Evolutionary conservation across 1,284 basidiomycete genomes (phyloP), one percentile per base, ranked within the genome.

Genomic region (Apiotrichum veenhuisii): DNA sequence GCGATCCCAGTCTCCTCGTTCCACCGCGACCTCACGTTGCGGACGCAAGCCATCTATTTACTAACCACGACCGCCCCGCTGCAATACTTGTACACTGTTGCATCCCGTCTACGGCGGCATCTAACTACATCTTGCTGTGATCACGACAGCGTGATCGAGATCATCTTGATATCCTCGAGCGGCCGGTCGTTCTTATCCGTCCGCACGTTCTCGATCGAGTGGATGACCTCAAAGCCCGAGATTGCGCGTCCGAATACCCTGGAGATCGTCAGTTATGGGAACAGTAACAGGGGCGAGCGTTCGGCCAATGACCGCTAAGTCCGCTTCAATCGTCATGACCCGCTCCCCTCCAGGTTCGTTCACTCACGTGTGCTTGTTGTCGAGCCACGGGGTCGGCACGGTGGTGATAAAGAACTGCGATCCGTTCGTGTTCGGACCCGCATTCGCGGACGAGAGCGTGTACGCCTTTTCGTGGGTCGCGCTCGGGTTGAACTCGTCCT

Each of bases 371-470:
- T 83, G 82, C 70, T 83, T 83, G 58, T 79, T 75, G 61, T 83
- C 81, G 52, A 98, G 80, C 92, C 93, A 97, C 9, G 93, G 91
- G 7, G 91, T 91, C 14, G 94, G 88, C 2, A 88, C 93, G 2
- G 93, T 97, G 2, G 96, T 99, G 73, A 98, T 94, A 79, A 98
- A 98, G 81, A 98, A 98, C 75, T 99, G 95, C 4, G 67, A 76
- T 11, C 79, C 96, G 72, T 98, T 99, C 40, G 96, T 98, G 53
- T 82, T 82, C 1, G 91, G 87, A 1, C 96, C 74, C 5, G 76
- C 76, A 62, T 99, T 99, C n/a, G 96, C 96, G 93, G 98, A 98
- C 70, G 91, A 93, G 49, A 98, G 82, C n/a, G 90, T 96, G 72
- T 97, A 98, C 0, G 95, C 94, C 85, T 91, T 81, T 75, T 97